Percentiles rank a stretch among this genome's conserved stretches.
Conservation (phyloP, 176 grass and related monocot species). For the Aegilops tauschii region DNA sequence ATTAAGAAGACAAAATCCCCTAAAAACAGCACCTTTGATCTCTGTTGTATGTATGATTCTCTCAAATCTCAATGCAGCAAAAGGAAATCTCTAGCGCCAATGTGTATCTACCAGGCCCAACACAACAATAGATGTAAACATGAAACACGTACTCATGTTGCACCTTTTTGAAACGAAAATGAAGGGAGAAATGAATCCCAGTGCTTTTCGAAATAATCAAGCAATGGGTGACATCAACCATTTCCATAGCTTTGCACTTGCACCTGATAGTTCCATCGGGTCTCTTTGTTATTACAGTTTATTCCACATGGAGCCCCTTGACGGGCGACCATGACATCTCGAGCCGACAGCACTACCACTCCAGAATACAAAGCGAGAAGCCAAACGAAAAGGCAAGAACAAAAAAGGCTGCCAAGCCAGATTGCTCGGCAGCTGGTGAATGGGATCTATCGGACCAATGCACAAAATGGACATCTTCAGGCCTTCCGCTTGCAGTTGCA, state of each 20-base stretch:
- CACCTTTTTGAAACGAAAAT: constrained; percentile 13
- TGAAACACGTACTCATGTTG: background rate
- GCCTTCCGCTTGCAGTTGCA: constrained; percentile 21
- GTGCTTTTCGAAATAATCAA: constrained; percentile 33
- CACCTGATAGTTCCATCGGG: constrained; percentile 63
- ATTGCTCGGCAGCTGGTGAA: constrained; percentile 54
- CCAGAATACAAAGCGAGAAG: constrained; percentile 45
- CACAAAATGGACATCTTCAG: constrained; percentile 39
- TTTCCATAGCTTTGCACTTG: constrained; percentile 56
- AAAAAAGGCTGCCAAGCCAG: constrained; percentile 50
- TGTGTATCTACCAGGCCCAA: background rate
- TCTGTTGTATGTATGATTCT: too few relatives aligned
- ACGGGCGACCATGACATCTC: constrained; percentile 27
- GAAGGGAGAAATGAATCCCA: background rate
- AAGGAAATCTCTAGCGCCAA: background rate
- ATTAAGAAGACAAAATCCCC: too few relatives aligned
- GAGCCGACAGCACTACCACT: constrained; percentile 59
- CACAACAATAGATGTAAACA: background rate
- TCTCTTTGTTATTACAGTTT: constrained; percentile 43
- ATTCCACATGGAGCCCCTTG: constrained; percentile 45
- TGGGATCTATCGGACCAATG: constrained; percentile 29
- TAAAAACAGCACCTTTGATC: too few relatives aligned
- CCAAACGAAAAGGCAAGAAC: constrained; percentile 42
- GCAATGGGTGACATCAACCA: constrained; percentile 43
- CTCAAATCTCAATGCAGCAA: background rate